A percentile compares a stretch with the other conserved stretches of the same genome.
Conservation (phyloP, 306 rosid genomes). For the Rosa multiflora region DNA sequence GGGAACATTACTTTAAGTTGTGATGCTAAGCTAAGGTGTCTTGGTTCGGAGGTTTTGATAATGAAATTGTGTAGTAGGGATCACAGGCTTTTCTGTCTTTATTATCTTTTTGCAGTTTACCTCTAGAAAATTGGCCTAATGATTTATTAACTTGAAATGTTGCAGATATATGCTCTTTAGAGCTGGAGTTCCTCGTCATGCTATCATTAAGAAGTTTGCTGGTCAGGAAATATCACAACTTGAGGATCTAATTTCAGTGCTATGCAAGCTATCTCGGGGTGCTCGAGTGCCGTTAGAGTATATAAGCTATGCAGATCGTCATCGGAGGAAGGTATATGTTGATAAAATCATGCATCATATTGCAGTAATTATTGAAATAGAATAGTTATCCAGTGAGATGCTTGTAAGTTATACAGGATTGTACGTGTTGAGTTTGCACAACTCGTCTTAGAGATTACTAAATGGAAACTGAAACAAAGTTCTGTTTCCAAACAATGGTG, state of each 20-base stretch:
- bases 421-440: neutral
- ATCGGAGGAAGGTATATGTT: slow-evolving; percentile 79
- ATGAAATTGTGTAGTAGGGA: neutral
- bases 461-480: slow-evolving; percentile 1
- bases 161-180: slow-evolving; percentile 88
- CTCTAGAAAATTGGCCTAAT: slow-evolving; percentile 11
- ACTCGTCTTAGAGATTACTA: neutral
- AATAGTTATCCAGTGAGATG: slow-evolving; percentile 1
- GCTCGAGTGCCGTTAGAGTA: slow-evolving; percentile 88
- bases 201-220: slow-evolving; percentile 90
- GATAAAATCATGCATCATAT: slow-evolving; percentile 2
- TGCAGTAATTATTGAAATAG: slow-evolving; percentile 11
- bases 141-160: slow-evolving; percentile 22
- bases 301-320: slow-evolving; percentile 75
- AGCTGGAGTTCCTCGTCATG: slow-evolving; percentile 97
- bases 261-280: slow-evolving; percentile 81
- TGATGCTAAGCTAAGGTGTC: neutral
- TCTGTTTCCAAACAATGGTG: neutral
- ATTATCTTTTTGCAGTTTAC: slow-evolving; percentile 4
- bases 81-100: neutral
- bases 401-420: neutral
- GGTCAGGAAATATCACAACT: slow-evolving; percentile 78
- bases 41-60: neutral
- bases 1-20: neutral
- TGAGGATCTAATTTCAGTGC: slow-evolving; percentile 67